Conservation (phyloP, 2,329 filamentous ascomycete species). For the Podosphaera aphanis region DNA sequence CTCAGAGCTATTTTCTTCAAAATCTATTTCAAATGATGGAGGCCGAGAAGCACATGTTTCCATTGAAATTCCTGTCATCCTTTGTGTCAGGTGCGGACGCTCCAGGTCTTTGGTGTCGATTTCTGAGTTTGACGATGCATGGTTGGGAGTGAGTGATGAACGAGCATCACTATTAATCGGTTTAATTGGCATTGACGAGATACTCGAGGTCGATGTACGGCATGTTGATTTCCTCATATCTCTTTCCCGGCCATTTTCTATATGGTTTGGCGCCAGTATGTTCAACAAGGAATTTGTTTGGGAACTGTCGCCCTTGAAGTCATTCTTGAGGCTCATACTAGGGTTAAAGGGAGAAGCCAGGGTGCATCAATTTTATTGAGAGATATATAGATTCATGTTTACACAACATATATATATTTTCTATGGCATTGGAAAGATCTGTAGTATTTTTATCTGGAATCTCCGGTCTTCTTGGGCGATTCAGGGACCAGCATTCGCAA, state of each 20-base stretch:
- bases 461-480: background rate
- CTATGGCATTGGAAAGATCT: background rate
- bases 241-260: conserved; percentile 4
- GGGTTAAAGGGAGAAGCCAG: no score
- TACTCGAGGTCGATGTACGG: conserved; percentile 7
- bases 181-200: conserved; percentile 8
- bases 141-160: conserved; percentile 12
- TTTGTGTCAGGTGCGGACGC: conserved; percentile 16
- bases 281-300: background rate
- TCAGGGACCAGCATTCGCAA: background rate
- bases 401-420: background rate
- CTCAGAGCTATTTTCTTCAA: conserved; percentile 34
- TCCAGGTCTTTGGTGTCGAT: conserved; percentile 20
- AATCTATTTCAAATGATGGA: conserved; percentile 50
- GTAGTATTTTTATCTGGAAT: background rate
- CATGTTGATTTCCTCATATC: conserved; percentile 5
- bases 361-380: background rate
- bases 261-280: background rate
- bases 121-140: conserved; percentile 16
- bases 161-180: conserved; percentile 13
- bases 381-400: background rate
- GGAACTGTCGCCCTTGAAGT: background rate
- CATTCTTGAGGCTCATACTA: background rate
- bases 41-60: conserved; percentile 22
- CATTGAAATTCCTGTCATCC: conserved; percentile 21